These are phyloP conservation scores for Pholiota conissans DNA, from an alignment of 768 basidiomycete species.

Conservation along the genomic window DNA sequence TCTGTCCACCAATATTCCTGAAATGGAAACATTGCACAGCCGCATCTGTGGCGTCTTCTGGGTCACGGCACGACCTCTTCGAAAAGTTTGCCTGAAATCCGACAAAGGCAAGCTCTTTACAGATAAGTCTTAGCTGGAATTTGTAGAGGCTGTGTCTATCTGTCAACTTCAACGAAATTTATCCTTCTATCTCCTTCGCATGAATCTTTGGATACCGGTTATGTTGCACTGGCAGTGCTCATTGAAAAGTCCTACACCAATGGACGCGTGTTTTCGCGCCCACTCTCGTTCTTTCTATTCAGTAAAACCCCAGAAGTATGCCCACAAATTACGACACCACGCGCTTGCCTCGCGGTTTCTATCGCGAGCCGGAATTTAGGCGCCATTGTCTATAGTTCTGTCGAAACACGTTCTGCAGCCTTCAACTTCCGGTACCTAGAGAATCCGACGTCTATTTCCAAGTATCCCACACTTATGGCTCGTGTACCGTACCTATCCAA, in stretches of 20 bases:
- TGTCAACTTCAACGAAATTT: background rate
- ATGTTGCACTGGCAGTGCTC: too few relatives aligned
- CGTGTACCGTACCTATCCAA: background rate
- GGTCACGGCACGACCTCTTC: background rate
- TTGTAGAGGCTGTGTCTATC: background rate
- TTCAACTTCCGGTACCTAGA: background rate
- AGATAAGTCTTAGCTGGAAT: background rate
- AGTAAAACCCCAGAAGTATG: too few relatives aligned
- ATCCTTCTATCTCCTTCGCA: too few relatives aligned
- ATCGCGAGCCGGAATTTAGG: too few relatives aligned
- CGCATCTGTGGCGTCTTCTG: background rate
- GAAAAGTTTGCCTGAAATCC: background rate
- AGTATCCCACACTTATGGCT: background rate
- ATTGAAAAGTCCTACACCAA: too few relatives aligned
- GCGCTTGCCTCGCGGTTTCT: too few relatives aligned
- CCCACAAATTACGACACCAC: too few relatives aligned
- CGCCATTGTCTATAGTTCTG: too few relatives aligned
- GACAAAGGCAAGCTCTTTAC: background rate
- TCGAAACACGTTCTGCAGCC: background rate
- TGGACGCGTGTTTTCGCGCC: too few relatives aligned
- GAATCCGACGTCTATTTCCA: background rate
- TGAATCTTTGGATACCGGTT: too few relatives aligned
- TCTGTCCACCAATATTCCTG: too few relatives aligned
- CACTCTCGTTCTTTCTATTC: too few relatives aligned
- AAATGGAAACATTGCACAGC: background rate